Evolutionary conservation across 441 rosid genomes (phyloP).

Genomic region (Syzygium malaccense): DNA sequence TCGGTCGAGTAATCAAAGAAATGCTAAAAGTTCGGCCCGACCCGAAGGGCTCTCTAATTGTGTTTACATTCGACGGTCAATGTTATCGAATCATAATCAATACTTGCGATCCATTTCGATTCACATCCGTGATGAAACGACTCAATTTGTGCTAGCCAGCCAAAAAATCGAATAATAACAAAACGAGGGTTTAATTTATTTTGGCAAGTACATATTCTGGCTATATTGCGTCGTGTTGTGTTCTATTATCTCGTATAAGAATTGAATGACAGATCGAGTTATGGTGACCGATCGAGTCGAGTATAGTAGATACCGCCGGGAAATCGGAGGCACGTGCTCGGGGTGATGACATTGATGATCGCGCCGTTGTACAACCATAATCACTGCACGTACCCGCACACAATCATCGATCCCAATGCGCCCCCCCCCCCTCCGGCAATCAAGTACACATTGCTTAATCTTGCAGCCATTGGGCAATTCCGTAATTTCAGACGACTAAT

Average conservation of each 20-base stretch:
- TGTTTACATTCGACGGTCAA: rapidly evolving
- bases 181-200: not conserved
- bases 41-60: too few species aligned
- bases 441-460: not conserved
- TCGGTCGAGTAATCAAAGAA: not conserved
- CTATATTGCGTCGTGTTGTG: not conserved
- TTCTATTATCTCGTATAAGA: rapidly evolving
- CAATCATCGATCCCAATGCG: constrained; percentile 10
- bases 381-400: constrained; percentile 9
- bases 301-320: not conserved
- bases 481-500: not conserved
- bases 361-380: constrained; percentile 3
- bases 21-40: not conserved
- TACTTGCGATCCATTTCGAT: not conserved
- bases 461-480: not conserved
- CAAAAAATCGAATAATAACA: rapidly evolving
- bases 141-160: rapidly evolving
- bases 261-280: too few species aligned
- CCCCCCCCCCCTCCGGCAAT: not conserved
- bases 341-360: constrained; percentile 11
- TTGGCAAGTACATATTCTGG: too few species aligned
- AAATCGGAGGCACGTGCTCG: constrained; percentile 12
- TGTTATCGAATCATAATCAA: rapidly evolving
- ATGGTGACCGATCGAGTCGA: not conserved
- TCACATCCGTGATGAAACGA: rapidly evolving